Evolutionary conservation across 306 rosid species (phyloP), one percentile per base, ranked within the genome.

Genomic region (Pterocarpus santalinus): DNA sequence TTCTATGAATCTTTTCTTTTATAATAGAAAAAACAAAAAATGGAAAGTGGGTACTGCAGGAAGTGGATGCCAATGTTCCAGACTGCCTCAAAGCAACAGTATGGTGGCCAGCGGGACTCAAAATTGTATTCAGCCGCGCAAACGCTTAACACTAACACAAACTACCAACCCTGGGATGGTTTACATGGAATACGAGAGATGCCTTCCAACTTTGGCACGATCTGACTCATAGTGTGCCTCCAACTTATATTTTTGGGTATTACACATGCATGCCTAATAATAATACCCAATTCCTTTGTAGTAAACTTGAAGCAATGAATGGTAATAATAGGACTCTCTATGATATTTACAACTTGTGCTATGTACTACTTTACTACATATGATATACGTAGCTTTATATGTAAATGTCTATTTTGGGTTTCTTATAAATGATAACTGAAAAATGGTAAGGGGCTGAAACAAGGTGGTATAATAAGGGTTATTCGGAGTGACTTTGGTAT

Each of bases 401-500:
- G 15, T 39, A 58, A 63, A 60, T 61, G 64, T 34, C 12, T 36
- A 51, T 56, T 74, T 53, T 33, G 55, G 44, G 38, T 81, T 65
- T 82, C 56, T 47, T 11, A 77, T 46, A 43, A 17, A 43, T 81
- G 64, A 75, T 56, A 69, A 15, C 13, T 70, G 64, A 46, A 53
- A 51, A 53, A 41, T 56, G 62, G 71, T 33, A 64, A 53, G 15
- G 44, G 34, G 17, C 2, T 35, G 17, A 5, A 6, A 0, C 32
- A 14, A 55, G 30, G 28, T 15, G 5, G 8, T 39, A 1, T 47
- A 69, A 8, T 43, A 43, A 16, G 77, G 8, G 70, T 58, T 22
- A 28, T 43, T 7, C 22, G 57, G 72, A 77, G 78, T 66, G 71
- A 47, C 60, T 80, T 80, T 69, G 77, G 84, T 74, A 74, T 58